Conservation (phyloP, 2,329 filamentous ascomycete genomes). For the Alternaria sp. region DNA sequence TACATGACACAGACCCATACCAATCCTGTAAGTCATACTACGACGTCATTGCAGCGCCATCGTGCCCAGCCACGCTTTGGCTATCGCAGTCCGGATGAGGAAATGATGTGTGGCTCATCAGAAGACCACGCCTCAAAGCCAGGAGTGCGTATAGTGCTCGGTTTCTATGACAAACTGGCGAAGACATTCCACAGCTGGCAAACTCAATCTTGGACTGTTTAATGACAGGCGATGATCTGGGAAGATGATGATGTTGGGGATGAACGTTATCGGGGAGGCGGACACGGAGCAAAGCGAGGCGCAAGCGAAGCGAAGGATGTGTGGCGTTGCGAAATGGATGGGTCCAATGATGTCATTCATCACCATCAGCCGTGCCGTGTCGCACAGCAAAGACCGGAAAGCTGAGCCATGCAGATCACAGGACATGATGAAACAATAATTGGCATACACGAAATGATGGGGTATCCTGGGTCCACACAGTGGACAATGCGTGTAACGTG, state of each 20-base stretch:
- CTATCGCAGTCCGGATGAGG: slow-evolving; percentile 12
- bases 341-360: slow-evolving; percentile 24
- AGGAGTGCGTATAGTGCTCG: neutral
- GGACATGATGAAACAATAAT: neutral
- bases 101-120: slow-evolving; percentile 24
- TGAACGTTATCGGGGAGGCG: slow-evolving; percentile 6
- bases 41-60: slow-evolving; percentile 22
- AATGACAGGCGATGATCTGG: neutral
- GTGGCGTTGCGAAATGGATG: slow-evolving; percentile 11
- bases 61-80: slow-evolving; percentile 18
- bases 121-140: slow-evolving; percentile 9
- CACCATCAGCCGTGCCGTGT: slow-evolving; percentile 12
- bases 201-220: slow-evolving; percentile 2
- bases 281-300: slow-evolving; percentile 4
- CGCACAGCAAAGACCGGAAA: slow-evolving; percentile 7
- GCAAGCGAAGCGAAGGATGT: slow-evolving; percentile 8
- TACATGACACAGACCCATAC: slow-evolving; percentile 1
- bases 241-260: neutral
- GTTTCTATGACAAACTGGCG: neutral
- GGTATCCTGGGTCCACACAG: slow-evolving; percentile 9
- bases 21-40: slow-evolving; percentile 12
- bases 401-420: slow-evolving; percentile 1
- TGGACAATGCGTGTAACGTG: slow-evolving; percentile 6
- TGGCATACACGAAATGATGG: neutral
- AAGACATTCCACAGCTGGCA: neutral